A percentile compares a stretch with the other conserved stretches of the same genome.
Evolutionary conservation across 2,329 filamentous ascomycete species (phyloP).

Genomic region (Plenodomus biglobosus): DNA sequence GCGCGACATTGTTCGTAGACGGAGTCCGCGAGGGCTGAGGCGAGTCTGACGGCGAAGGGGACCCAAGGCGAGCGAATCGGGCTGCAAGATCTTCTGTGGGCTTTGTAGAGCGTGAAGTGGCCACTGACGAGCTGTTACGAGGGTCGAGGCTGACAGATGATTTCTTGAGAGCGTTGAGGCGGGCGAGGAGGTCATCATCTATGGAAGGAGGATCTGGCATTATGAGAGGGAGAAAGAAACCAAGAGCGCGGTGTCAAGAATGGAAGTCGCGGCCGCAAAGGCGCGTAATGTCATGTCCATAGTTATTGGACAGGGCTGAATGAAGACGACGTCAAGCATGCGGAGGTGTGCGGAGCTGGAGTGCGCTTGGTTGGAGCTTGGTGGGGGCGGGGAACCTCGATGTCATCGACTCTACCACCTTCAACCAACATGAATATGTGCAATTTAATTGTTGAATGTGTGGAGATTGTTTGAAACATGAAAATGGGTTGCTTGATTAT

Average conservation of each 20-base stretch:
- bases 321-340: conserved; percentile 11
- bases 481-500: background rate
- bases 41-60: conserved; percentile 29
- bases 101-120: conserved; percentile 9
- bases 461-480: no score
- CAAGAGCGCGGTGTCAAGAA: background rate
- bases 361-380: conserved; percentile 12
- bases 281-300: background rate
- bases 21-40: conserved; percentile 28
- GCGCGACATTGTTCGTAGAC: conserved; percentile 22
- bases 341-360: conserved; percentile 24
- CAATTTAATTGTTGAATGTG: background rate
- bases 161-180: conserved; percentile 53
- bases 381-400: conserved; percentile 11
- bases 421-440: background rate
- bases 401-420: background rate
- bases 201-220: conserved; percentile 20
- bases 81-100: conserved; percentile 41
- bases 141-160: conserved; percentile 44
- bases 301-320: background rate
- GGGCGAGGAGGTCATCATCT: conserved; percentile 50
- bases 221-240: background rate
- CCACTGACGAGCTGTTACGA: conserved; percentile 21
- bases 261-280: background rate
- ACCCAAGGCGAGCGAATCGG: conserved; percentile 42